Conservation (phyloP, 78 protist species). For the Neovahlkampfia damariscottae region DNA sequence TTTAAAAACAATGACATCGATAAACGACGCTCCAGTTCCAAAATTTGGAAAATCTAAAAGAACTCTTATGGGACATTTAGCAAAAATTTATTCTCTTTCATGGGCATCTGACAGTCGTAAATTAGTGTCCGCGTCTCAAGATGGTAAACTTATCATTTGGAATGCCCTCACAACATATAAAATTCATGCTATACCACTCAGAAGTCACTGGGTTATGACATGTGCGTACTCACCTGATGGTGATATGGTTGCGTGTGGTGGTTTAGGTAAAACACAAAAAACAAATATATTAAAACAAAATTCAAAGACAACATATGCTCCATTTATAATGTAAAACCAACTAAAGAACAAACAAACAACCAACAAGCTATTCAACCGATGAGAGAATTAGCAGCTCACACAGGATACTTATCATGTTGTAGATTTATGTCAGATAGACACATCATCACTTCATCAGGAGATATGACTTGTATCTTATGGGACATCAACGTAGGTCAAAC, state of each 20-base stretch:
- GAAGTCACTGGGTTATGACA: conserved; percentile 90
- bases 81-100: conserved; percentile 86
- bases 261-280: too few species aligned
- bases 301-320: conserved; percentile 92
- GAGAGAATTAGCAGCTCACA: conserved; percentile 67
- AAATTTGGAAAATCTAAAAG: conserved; percentile 23
- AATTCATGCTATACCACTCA: conserved; percentile 79
- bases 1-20: not conserved
- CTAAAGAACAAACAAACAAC: conserved; percentile 40
- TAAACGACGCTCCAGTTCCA: not conserved
- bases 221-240: conserved; percentile 91
- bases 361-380: conserved; percentile 36
- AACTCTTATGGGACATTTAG: conserved; percentile 78
- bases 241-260: conserved; percentile 87
- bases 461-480: conserved; percentile 83
- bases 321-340: conserved; percentile 55
- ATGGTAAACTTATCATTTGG: conserved; percentile 91
- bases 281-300: too few species aligned
- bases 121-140: conserved; percentile 88
- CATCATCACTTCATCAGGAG: conserved; percentile 78
- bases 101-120: conserved; percentile 77
- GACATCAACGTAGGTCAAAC: conserved; percentile 72
- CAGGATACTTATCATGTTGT: conserved; percentile 87
- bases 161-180: conserved; percentile 63
- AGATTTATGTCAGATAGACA: conserved; percentile 71